Evolutionary conservation across 805 yeast genomes (phyloP).

Genomic region (Monosporozyma yasuniensis): DNA sequence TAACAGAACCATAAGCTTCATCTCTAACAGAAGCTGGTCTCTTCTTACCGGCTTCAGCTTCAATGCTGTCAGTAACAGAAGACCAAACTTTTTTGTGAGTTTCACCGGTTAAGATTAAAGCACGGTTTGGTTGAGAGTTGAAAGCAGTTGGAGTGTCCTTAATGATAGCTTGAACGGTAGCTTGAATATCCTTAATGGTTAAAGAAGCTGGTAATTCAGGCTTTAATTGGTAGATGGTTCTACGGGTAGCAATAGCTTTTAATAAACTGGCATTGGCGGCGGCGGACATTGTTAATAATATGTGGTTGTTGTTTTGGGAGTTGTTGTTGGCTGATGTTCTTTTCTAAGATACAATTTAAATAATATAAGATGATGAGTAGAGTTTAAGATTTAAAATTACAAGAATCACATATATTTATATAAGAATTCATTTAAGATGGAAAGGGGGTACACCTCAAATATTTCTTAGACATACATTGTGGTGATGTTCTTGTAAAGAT

Average conservation of each 20-base stretch:
- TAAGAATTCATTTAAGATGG: background rate
- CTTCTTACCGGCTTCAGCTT: conserved; percentile 32
- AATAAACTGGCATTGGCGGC: conserved; percentile 3
- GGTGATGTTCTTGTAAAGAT: background rate
- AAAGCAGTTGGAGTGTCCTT: conserved; percentile 45
- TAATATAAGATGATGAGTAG: too few relatives aligned
- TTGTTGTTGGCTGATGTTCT: background rate
- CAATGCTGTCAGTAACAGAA: conserved; percentile 32
- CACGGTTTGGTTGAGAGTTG: conserved; percentile 44
- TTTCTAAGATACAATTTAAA: too few relatives aligned
- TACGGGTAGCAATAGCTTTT: conserved; percentile 32
- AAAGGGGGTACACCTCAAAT: background rate
- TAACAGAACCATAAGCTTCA: conserved; percentile 41
- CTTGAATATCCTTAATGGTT: conserved; percentile 34
- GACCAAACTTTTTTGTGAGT: conserved; percentile 41
- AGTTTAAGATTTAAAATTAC: background rate
- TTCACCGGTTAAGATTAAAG: conserved; percentile 38
- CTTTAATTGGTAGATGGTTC: conserved; percentile 40
- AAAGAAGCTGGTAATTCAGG: conserved; percentile 38
- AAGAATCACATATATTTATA: background rate
- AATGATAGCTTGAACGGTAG: conserved; percentile 35
- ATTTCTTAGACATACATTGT: background rate
- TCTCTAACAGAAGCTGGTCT: conserved; percentile 37
- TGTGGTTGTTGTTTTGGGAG: background rate
- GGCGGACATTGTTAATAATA: conserved; percentile 9